Percentiles rank a stretch among this genome's conserved stretches.
Conservation (phyloP, 768 basidiomycete genomes). For the Trametes sanguinea region DNA sequence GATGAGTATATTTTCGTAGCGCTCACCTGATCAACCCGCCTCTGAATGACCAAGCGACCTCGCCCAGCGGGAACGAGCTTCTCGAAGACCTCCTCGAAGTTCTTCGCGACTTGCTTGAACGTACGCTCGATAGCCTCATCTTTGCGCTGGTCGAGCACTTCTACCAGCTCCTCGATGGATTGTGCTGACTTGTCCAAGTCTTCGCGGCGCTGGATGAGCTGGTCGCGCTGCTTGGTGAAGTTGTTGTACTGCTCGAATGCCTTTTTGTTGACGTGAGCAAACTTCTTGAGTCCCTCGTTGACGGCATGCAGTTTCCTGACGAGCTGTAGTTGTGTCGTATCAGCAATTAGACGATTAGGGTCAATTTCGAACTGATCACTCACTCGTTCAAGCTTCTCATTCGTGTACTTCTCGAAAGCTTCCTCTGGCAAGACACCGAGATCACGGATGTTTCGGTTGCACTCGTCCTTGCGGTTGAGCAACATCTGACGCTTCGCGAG, state of each 20-base stretch:
- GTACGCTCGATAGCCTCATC: conserved; percentile 99
- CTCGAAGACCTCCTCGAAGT: conserved; percentile 97
- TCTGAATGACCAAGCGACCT: conserved; percentile 90
- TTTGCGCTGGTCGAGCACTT: conserved; percentile 93
- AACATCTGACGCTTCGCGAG: conserved; percentile 91
- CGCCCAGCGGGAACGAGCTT: conserved; percentile 92
- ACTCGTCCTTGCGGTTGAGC: conserved; percentile 83
- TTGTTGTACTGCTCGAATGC: conserved; percentile 98
- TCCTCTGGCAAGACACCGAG: conserved; percentile 96
- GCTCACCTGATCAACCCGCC: conserved; percentile 79
- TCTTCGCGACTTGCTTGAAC: conserved; percentile 96
- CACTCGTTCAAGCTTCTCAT: conserved; percentile 85
- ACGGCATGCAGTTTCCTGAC: conserved; percentile 90
- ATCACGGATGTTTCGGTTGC: conserved; percentile 93
- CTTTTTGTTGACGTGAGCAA: conserved; percentile 98
- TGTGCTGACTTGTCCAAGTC: conserved; percentile 88
- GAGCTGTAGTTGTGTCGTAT: conserved; percentile 50
- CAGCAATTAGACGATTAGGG: not conserved
- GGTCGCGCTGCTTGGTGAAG: conserved; percentile 97
- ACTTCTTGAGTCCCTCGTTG: conserved; percentile 93
- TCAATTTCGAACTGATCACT: conserved; percentile 26
- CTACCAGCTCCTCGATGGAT: conserved; percentile 91
- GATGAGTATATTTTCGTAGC: too few species aligned
- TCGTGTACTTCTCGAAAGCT: conserved; percentile 93
- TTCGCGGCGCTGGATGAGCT: conserved; percentile 80